Evolutionary conservation across 345 rosid genomes (phyloP).

Genomic region (Salix udensis): DNA sequence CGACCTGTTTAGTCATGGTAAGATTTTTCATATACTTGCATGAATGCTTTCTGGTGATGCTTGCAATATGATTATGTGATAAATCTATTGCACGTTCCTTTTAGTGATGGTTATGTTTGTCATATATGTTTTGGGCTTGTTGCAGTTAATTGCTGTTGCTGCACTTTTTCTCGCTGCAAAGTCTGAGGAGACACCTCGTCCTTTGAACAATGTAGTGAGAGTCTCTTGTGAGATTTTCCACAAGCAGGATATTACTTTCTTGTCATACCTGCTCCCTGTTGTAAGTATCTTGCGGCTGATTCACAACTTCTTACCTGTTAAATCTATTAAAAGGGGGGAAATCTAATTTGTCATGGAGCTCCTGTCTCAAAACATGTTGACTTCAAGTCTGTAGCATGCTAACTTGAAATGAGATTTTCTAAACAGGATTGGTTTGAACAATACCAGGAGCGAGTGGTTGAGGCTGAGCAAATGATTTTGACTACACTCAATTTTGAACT

Average conservation of each 20-base stretch:
- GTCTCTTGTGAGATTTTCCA: slow-evolving; percentile 58
- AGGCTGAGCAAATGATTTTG: slow-evolving; percentile 77
- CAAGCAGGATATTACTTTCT: slow-evolving; percentile 55
- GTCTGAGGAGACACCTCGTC: slow-evolving; percentile 80
- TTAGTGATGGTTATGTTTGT: slow-evolving; percentile 1
- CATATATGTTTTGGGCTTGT: slow-evolving; percentile 10
- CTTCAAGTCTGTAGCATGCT: slow-evolving; percentile 5
- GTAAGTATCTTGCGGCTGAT: slow-evolving; percentile 36
- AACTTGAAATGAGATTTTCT: slow-evolving; percentile 16
- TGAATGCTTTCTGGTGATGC: neutral
- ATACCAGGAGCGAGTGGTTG: slow-evolving; percentile 59
- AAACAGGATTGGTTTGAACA: slow-evolving; percentile 79
- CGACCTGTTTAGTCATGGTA: neutral
- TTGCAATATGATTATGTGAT: neutral
- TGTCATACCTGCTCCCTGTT: slow-evolving; percentile 61
- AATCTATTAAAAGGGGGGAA: neutral
- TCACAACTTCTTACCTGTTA: neutral
- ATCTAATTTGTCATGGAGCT: neutral
- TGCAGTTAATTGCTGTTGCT: slow-evolving; percentile 74
- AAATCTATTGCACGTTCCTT: neutral
- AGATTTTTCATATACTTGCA: neutral
- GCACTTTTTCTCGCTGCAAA: slow-evolving; percentile 75
- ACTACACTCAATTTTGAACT: slow-evolving; percentile 75
- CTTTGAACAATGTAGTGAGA: slow-evolving; percentile 55
- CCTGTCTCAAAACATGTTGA: neutral